Base-by-base conservation (phyloP, 768 basidiomycete species). In the Kwoniella sp. region DNA sequence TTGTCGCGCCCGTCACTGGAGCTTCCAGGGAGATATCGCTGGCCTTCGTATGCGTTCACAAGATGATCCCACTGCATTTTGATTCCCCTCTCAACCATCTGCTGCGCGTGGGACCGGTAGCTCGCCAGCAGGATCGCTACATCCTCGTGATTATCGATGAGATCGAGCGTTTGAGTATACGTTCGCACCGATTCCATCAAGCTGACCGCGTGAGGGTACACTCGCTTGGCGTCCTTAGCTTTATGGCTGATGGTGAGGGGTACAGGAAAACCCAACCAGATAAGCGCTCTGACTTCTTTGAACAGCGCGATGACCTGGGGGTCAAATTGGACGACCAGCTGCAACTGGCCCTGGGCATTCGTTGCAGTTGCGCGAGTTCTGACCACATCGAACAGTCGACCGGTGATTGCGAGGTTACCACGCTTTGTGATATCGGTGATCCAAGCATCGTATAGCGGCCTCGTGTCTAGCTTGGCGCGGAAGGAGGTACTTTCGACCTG, bases 101-200 rank as follows among this genome's bases (percentile, higher is more conserved):
- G 79, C 76, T 96, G 92, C 0, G 86, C 84, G 60, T 92, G 88
- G 67, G 89, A 89, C 59, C 91, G 81, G 69, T 91, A 91, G 75
- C 93, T 90, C 15, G 92, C 93, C 2, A 96, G 86, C 33, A 99
- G 79, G 81, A 89, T 89, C 71, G 90, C 88, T 62, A 96, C 91
- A 2, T 85, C 89, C 73, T 86, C 85, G 71, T 96, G 89, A 36
- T 80, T 80, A 70, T 95, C 87, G 63, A 98, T 85, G 63, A 96
- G 76, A 71, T 90, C 89, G 71, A 95, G 76, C 0, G 89, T 95
- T 77, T 99, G 95, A 17, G 87, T 87, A 75, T 99, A 98, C 25
- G 90, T 96, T 71, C 92, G 79, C n/a, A 98, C 90, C 0, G 91
- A 93, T 79, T 99, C 95, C 93, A 98, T 98, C 74, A 78, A 48